Conservation (phyloP, 495 filamentous ascomycete species). For the Bryoglossum gracile region DNA sequence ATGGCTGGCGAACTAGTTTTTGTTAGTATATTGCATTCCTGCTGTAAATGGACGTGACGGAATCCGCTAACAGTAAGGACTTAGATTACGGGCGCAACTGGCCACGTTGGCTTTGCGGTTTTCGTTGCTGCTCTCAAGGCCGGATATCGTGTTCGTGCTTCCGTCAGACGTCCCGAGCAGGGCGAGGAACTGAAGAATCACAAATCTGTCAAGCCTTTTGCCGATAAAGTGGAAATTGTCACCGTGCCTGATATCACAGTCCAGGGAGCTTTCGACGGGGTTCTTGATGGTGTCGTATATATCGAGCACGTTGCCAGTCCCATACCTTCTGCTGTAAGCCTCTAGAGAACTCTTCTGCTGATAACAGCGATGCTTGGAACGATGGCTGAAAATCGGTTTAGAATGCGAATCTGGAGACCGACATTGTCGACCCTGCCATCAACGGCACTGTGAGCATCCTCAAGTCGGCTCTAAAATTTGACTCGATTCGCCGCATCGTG, state of each 20-base stretch:
- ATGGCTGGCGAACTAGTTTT: no score
- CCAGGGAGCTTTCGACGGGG: not conserved
- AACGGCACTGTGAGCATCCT: conserved; percentile 27
- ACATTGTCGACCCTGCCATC: conserved; percentile 29
- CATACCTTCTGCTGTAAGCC: not conserved
- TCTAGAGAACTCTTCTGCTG: not conserved
- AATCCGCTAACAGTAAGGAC: no score
- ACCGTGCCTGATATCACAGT: not conserved
- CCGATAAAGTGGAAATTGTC: not conserved
- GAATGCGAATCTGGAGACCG: conserved; percentile 27
- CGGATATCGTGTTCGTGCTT: not conserved
- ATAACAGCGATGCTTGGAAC: not conserved
- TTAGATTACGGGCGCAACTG: not conserved
- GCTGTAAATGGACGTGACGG: no score
- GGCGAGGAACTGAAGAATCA: not conserved
- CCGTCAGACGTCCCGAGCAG: no score
- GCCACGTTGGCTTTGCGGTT: not conserved
- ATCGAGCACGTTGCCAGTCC: not conserved
- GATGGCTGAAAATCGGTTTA: not conserved
- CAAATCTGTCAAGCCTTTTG: not conserved
- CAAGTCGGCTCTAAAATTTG: conserved; percentile 22
- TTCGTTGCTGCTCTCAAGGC: not conserved
- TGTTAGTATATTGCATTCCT: no score
- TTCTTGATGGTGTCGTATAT: not conserved
- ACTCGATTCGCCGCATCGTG: no score